Base-by-base conservation (phyloP, 768 basidiomycete species). In the Kwoniella europaea region DNA sequence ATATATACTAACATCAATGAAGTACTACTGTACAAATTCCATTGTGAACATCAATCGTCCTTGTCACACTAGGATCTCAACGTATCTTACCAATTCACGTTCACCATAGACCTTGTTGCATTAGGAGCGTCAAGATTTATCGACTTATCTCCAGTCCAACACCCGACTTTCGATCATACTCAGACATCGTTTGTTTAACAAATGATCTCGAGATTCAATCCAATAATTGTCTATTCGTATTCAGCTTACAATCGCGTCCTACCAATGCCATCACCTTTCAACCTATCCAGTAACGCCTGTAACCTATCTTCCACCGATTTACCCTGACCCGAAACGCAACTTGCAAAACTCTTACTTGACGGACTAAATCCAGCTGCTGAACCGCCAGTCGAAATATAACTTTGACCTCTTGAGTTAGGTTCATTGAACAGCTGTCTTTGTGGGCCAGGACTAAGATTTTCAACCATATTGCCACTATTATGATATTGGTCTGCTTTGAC, bases 201-300 rank as follows among this genome's bases (percentile, higher is more conserved):
- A 7, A 62, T 35, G 43, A 1, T 15, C 29, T 12, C 1, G 29
- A 12, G 9, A 16, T 9, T 4, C 10, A n/a, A 44, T 22, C 9
- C 61, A 20, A n/a, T 22, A 4, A 5, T 42, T 63, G 22, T 10
- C 16, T 10, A 6, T 52, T 43, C 4, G 20, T 18, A 10, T 7
- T 10, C 59, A 16, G 20, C 59, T 53, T 20, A 64, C 50, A 43
- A 15, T 44, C 55, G 13, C 13, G 41, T 57, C n/a, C 44, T 15
- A 9, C 50, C 67, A 44, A 59, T 59, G 9, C 64, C 70, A 56
- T 58, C 70, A 46, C 66, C 75, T 35, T 77, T 73, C 27, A 80
- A 50, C 44, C 71, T 58, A 69, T 80, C 79, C 69, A 80, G 57
- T 69, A 80, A 72, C 18, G 77, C 77, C 67, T 80, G 79, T 35